A percentile compares a stretch with the other conserved stretches of the same genome.
These are phyloP conservation scores for Venturia asperata DNA, from an alignment of 2,329 filamentous ascomycete genomes.

Conservation along the genomic window DNA sequence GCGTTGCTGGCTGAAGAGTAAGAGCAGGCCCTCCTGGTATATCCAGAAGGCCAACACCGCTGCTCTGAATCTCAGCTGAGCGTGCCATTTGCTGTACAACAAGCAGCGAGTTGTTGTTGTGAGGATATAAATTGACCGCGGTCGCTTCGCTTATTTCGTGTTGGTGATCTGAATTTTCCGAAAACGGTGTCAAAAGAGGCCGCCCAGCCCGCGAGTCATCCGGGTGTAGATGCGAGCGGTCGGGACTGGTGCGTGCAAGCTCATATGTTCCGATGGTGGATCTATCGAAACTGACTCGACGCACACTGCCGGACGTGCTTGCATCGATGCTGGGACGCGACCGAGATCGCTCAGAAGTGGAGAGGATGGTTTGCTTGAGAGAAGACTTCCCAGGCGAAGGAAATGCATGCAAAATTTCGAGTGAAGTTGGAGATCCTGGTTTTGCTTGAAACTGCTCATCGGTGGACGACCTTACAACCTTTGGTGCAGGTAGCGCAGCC, in stretches of 20 bases:
- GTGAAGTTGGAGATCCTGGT: background rate
- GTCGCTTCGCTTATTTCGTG: constrained; percentile 56
- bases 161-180: constrained; percentile 41
- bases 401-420: constrained; percentile 1
- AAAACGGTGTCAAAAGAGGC: constrained; percentile 45
- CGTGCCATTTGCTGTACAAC: constrained; percentile 49
- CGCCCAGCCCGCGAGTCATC: constrained; percentile 32
- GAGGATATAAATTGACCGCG: constrained; percentile 53
- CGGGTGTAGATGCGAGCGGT: constrained; percentile 33
- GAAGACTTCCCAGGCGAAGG: background rate
- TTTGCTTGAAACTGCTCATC: background rate
- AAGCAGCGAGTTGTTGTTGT: constrained; percentile 57
- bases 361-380: background rate
- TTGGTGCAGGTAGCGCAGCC: background rate
- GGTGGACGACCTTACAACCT: background rate
- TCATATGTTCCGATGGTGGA: constrained; percentile 28
- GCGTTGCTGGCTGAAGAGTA: constrained; percentile 22
- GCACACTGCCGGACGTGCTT: constrained; percentile 25
- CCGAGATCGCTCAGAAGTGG: constrained; percentile 5
- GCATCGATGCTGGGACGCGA: constrained; percentile 24
- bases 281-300: constrained; percentile 29
- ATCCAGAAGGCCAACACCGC: background rate
- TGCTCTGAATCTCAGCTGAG: constrained; percentile 19
- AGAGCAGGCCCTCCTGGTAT: constrained; percentile 15
- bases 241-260: constrained; percentile 32